Conservation (phyloP, 148 eudicot species). For the Heliamphora exappendiculata region DNA sequence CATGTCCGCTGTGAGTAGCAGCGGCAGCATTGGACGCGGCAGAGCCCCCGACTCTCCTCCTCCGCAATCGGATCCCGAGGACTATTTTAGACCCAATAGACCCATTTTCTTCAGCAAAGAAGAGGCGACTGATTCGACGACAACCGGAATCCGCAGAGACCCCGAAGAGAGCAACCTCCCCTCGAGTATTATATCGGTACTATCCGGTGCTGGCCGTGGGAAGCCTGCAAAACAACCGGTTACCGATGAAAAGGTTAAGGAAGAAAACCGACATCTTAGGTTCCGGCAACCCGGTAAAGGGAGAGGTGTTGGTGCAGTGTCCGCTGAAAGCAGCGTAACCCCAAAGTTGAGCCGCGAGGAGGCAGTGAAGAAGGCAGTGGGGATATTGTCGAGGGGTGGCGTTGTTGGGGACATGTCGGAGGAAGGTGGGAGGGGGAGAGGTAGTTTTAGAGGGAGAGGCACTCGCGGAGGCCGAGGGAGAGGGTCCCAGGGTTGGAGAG, state of each 20-base stretch:
- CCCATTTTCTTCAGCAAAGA: conserved; percentile 34
- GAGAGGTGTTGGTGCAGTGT: background rate
- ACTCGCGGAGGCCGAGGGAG: conserved; percentile 26
- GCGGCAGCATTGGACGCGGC: conserved; percentile 33
- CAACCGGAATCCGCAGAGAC: background rate
- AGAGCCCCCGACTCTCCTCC: conserved; percentile 21
- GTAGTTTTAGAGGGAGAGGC: conserved; percentile 34
- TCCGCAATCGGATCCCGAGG: conserved; percentile 14
- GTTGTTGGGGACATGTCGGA: conserved; percentile 7
- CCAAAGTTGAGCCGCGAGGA: conserved; percentile 32
- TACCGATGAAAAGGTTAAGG: conserved; percentile 19
- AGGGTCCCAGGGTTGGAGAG: conserved; percentile 6
- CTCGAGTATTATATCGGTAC: conserved; percentile 19
- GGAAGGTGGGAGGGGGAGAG: conserved; percentile 20
- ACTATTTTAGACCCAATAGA: conserved; percentile 21
- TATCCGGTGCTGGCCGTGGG: conserved; percentile 64
- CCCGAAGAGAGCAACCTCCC: conserved; percentile 27
- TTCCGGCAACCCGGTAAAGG: conserved; percentile 14
- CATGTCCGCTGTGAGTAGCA: conserved; percentile 4
- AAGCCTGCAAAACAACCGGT: conserved; percentile 10
- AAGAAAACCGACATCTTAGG: conserved; percentile 54
- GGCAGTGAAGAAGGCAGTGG: conserved; percentile 28
- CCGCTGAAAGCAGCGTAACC: background rate
- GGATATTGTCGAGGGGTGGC: conserved; percentile 12
- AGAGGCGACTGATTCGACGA: conserved; percentile 8